These are phyloP conservation scores for Ensete glaucum DNA, from an alignment of 176 grass and related monocot genomes.

Conservation along the genomic window DNA sequence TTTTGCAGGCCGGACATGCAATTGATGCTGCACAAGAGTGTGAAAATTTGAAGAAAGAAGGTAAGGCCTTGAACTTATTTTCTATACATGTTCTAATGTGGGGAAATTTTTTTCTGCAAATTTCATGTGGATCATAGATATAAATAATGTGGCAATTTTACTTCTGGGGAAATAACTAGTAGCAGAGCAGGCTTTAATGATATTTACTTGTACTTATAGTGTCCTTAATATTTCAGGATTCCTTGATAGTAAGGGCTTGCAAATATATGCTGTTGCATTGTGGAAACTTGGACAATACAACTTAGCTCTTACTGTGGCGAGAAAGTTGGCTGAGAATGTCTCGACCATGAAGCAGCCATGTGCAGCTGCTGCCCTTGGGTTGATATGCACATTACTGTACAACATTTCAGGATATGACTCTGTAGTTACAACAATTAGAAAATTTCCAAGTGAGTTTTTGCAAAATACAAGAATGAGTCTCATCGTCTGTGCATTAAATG, in stretches of 20 bases:
- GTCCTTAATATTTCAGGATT: conserved; percentile 45
- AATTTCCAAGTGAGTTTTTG: conserved; percentile 50
- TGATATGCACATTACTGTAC: conserved; percentile 79
- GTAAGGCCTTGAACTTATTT: conserved; percentile 26
- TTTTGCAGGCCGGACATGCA: conserved; percentile 62
- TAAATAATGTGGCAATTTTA: neutral
- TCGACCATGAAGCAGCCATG: conserved; percentile 46
- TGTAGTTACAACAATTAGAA: conserved; percentile 53
- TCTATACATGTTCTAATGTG: neutral
- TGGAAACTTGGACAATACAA: conserved; percentile 65
- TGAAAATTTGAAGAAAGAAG: conserved; percentile 68
- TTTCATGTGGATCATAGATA: neutral
- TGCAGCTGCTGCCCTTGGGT: conserved; percentile 43
- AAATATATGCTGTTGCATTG: conserved; percentile 87
- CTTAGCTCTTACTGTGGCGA: conserved; percentile 54
- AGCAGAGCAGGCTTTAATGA: neutral
- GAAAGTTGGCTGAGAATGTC: conserved; percentile 56
- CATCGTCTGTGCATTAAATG: conserved; percentile 69
- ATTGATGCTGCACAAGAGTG: conserved; percentile 50
- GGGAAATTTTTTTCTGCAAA: neutral
- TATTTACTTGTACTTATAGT: neutral
- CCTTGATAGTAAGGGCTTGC: conserved; percentile 56
- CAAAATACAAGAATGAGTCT: conserved; percentile 60
- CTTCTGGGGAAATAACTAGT: neutral
- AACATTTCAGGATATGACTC: conserved; percentile 68